Evolutionary conservation across 768 basidiomycete species (phyloP).

Genomic region (Mycena capillaripes): DNA sequence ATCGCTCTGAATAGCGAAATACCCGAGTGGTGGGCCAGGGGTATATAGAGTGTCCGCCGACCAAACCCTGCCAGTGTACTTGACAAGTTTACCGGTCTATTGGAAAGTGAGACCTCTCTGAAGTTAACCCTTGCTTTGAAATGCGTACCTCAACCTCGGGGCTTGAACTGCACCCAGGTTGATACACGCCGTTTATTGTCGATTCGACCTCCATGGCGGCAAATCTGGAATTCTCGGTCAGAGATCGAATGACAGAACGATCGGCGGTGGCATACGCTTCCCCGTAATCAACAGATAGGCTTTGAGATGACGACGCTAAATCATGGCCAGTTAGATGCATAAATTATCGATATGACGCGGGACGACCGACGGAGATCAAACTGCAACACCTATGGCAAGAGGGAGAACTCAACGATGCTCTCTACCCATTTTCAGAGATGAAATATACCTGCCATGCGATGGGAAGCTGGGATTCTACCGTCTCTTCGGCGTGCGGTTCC

Average conservation of each 20-base stretch:
- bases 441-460: constrained; percentile 4
- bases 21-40: constrained; percentile 1
- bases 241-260: not conserved
- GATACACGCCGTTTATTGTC: constrained; percentile 1
- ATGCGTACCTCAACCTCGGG: constrained; percentile 7
- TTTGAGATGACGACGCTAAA: constrained; percentile 1
- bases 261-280: constrained; percentile 2
- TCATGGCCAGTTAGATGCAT: constrained; percentile 2
- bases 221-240: not conserved
- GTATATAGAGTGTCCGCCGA: not conserved
- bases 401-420: not conserved
- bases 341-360: not conserved
- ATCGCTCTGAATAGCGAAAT: constrained; percentile 4
- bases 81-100: constrained; percentile 8
- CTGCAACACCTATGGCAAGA: constrained; percentile 6
- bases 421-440: constrained; percentile 1
- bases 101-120: not conserved
- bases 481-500: constrained; percentile 2
- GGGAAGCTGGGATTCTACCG: constrained; percentile 3
- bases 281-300: constrained; percentile 1
- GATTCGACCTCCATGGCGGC: constrained; percentile 3
- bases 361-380: constrained; percentile 9
- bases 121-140: not conserved
- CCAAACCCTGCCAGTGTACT: constrained; percentile 7
- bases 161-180: not conserved